Evolutionary conservation across 2,329 filamentous ascomycete genomes (phyloP), one percentile per base, ranked within the genome.

Genomic region (Cadophora luteo-olivacea): DNA sequence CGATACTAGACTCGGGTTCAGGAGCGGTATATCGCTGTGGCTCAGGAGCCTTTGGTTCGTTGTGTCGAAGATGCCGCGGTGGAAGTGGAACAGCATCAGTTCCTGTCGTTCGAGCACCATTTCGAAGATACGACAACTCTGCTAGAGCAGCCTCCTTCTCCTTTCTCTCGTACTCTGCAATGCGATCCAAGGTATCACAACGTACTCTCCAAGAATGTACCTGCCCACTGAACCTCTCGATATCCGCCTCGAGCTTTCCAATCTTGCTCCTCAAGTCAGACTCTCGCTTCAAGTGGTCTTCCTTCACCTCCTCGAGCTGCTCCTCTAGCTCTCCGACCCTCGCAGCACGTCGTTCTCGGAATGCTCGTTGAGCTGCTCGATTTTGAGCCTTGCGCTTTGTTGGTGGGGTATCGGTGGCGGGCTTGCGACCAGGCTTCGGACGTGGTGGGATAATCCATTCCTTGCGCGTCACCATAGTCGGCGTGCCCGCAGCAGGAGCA

Each of bases 361-460:
- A 98, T 0, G 92, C 93, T 68, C 95, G 86, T 82, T 98, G 95
- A 3, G 95, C 95, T 58, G 93, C 92, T 69, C 96, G 88, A 80
- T 98, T 98, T 82, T 98, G 96, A 1, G 93, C 92, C 83, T 97
- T 97, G 73, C 96, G 89, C 82, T 97, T 97, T 54, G 94, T 97
- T 1, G 92, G 92, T 16, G 94, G 94, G 64, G 94, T 97, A 78
- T 97, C 94, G 45, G 93, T 97, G 58, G 93, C 93, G 3, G 95
- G 94, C 84, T 98, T 98, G 74, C 95, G 89, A 61, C 95, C 95
- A 25, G 96, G 95, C 84, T 94, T 95, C 58, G 92, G 92, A 69
- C 92, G 87, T 33, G 92, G 92, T 29, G 92, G 92, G 55, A 96
- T 89, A 29, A 95, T 86, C 92, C 92, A 96, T 87, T 95, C 91